These are phyloP conservation scores for Leccinum longicurvipes DNA, from an alignment of 768 basidiomycete genomes.

Conservation along the genomic window DNA sequence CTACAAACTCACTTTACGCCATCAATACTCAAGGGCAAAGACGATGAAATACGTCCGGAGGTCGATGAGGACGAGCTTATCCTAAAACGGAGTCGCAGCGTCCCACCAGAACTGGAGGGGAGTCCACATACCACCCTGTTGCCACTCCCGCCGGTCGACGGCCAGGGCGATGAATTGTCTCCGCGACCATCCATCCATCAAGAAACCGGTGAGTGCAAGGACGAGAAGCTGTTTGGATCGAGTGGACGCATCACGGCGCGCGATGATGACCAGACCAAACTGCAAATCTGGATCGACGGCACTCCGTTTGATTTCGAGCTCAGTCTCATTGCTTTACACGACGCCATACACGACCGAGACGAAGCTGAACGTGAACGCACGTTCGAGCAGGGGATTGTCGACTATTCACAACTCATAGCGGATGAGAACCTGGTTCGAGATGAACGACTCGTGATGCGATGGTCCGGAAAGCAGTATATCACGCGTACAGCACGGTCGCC, in stretches of 20 bases:
- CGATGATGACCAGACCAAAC: conserved; percentile 56
- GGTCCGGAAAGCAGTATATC: conserved; percentile 72
- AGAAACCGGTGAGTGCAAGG: conserved; percentile 2
- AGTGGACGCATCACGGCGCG: conserved; percentile 59
- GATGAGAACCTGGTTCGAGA: conserved; percentile 60
- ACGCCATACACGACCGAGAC: conserved; percentile 35
- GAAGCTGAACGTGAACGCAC: conserved; percentile 51
- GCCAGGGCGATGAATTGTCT: conserved; percentile 21
- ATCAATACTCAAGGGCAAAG: conserved; percentile 14
- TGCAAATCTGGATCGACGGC: conserved; percentile 63
- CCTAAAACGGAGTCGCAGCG: conserved; percentile 50
- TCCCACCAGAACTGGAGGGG: conserved; percentile 51
- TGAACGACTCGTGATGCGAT: conserved; percentile 68
- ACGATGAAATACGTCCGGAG: conserved; percentile 9
- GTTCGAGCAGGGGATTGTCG: conserved; percentile 62
- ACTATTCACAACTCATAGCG: conserved; percentile 62
- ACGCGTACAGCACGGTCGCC: conserved; percentile 73
- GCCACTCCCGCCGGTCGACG: conserved; percentile 20
- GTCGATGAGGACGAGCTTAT: conserved; percentile 20
- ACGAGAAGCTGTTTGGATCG: conserved; percentile 37
- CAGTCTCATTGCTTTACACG: conserved; percentile 48
- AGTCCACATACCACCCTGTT: conserved; percentile 33
- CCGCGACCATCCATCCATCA: background rate
- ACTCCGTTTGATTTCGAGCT: conserved; percentile 67
- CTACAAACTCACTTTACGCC: conserved; percentile 46